Evolutionary conservation across 768 basidiomycete species (phyloP).

Genomic region (Tulasnella sp.): DNA sequence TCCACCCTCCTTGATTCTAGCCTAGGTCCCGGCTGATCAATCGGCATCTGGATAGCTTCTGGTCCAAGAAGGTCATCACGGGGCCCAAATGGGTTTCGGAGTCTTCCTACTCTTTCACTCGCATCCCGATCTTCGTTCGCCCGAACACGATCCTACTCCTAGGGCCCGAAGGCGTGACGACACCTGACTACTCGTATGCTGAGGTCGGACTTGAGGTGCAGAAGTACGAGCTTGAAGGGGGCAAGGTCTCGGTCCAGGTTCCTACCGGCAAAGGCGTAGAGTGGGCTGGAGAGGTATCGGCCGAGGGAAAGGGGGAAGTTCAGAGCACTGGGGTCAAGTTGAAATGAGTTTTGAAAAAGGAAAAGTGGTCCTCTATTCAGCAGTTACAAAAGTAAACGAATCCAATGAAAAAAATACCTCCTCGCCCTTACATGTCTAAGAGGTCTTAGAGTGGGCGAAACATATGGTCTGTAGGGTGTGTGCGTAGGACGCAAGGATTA

Average conservation of each 20-base stretch:
- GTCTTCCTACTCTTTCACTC: slow-evolving; percentile 43
- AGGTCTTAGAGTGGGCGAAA: too few relatives aligned
- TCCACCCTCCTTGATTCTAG: background rate
- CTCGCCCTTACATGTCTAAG: too few relatives aligned
- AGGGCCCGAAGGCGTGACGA: slow-evolving; percentile 39
- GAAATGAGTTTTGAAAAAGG: background rate
- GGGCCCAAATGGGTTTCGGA: slow-evolving; percentile 60
- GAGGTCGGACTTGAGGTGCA: slow-evolving; percentile 47
- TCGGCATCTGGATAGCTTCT: slow-evolving; percentile 35
- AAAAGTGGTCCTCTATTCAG: too few relatives aligned
- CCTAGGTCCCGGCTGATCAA: background rate
- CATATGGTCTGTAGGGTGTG: too few relatives aligned
- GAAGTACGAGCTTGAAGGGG: slow-evolving; percentile 33
- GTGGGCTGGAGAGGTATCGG: background rate
- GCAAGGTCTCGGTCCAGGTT: slow-evolving; percentile 27
- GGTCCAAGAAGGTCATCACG: slow-evolving; percentile 39
- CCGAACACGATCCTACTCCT: slow-evolving; percentile 47
- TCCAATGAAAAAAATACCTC: too few relatives aligned
- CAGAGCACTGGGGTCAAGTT: background rate
- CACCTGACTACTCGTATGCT: slow-evolving; percentile 55
- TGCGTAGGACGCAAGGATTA: too few relatives aligned
- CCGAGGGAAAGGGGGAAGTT: background rate
- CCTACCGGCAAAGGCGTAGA: background rate
- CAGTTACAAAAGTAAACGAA: too few relatives aligned
- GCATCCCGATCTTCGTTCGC: slow-evolving; percentile 58